Base-by-base conservation (phyloP, 148 eudicot genomes). In the Cornus controversa region DNA sequence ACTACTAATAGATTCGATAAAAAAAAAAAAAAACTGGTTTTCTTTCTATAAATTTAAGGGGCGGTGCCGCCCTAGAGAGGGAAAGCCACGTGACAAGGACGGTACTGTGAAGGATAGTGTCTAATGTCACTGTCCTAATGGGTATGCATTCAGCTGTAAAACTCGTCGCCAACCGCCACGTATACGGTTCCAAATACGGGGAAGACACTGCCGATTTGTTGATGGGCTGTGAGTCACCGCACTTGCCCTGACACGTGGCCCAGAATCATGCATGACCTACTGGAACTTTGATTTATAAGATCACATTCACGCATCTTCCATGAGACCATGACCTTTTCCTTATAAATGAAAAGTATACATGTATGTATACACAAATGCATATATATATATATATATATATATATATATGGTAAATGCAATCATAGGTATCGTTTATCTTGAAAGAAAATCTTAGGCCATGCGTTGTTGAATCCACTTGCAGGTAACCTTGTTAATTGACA, bases 41-140 rank as follows among this genome's bases (percentile, higher is more conserved):
- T 4, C 45, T 40, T 8, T 40, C 45, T 40, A 7, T 40, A 40
- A 40, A 40, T 40, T 8, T 40, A 40, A 8, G 63, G 75, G 64
- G 75, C 75, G 75, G 75, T 72, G 75, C 75, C 64, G 75, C 15
- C 74, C 74, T 7, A 3, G 2, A 0, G n/a, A 26, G 63, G 63
- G 63, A 26, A 58, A 47, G 62, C 16, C 75, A 9, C 75, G 75
- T 72, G 75, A 53, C 37, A 29, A 31, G n/a, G 75, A 72, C 64
- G 20, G 37, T 34, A 27, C 74, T 53, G 74, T 42, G 26, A 11
- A 5, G 2, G 20, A 45, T 10, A 13, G 57, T 11, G 57, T 50
- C 57, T 50, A 50, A 15, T 15, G 57, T 50, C 18, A 16, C 57
- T 11, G 57, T 16, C 15, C 18, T 13, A 50, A 11, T 50, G 57